Evolutionary conservation across 2,329 filamentous ascomycete genomes (phyloP), one percentile per base, ranked within the genome.

Genomic region (Penicillium sp.): DNA sequence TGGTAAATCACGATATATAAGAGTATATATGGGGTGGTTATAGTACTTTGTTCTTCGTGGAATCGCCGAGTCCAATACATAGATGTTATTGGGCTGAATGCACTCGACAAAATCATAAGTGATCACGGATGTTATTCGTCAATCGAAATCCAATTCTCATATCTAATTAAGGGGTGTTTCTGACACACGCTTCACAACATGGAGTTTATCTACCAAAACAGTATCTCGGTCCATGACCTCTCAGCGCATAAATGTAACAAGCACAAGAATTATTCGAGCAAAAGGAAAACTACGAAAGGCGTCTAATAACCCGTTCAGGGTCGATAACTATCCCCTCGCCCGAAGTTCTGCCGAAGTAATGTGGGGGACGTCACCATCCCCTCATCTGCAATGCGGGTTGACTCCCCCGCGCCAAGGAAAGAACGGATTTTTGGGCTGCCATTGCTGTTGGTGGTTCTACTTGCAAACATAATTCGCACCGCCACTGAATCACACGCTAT

Each of bases 401-500:
- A 23, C 19, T 23, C 23, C 29, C 23, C 45, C 19, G 7, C 50
- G 33, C 41, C 33, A 47, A 53, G 44, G 27, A 33, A 23, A 16
- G 6, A 23, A 16, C 5, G 4, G 7, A 36, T 27, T 10, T 10
- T 40, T 19, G 21, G 8, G n/a, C 19, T 33, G 5, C n/a, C 25
- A 27, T 29, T 10, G 2, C 7, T 23, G 13, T 16, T 23, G 11
- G 15, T 46, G 9, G n/a, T 9, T 21, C 27, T 46, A 23, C n/a
- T 29, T 46, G 5, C n/a, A 4, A 15, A 15, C 1, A 16, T 10
- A 34, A 9, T 2, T 34, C 1, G 2, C 19, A 47, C 5, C 4
- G 16, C 23, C 23, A 36, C 39, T 53, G 5, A 23, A 25, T 13
- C 23, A 38, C 27, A 25, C 39, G 43, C 21, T 29, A 65, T 64